Base-by-base conservation (phyloP, 2,329 filamentous ascomycete species). In the Diaporthe batatas region DNA sequence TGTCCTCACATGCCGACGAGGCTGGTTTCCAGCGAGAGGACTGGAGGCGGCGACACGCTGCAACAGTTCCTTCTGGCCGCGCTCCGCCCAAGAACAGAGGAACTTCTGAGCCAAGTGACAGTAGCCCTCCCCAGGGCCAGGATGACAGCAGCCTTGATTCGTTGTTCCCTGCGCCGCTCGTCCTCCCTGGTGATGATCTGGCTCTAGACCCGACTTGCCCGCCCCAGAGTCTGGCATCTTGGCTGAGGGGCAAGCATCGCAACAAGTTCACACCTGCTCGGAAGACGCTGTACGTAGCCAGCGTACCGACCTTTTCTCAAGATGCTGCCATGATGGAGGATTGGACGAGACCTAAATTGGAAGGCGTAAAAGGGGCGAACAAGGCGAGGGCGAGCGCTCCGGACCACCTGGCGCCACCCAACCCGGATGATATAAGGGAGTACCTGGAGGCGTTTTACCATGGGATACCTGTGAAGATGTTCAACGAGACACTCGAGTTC, bases 111-210 rank as follows among this genome's bases (percentile, higher is more conserved):
- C 62, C 62, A 51, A 65, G 44, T 51, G 62, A 29, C 7, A 12
- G 16, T 11, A 32, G 47, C 10, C 21, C 68, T 34, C 5, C 76
- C 11, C 55, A 75, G 1, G 72, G n/a, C 14, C 62, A 76, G 3
- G 69, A 75, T 2, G 72, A 77, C 6, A 72, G 67, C 57, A 73
- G 73, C 11, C 75, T 81, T 25, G 69, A 72, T 0, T 76, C 73
- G 42, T 80, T 82, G 0, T 93, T 91, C 74, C 91, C 90, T 0
- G 88, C 83, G 0, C 90, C 91, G 0, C 78, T 93, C 7, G 82
- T 91, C 0, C 80, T 93, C 0, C 91, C 91, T 0, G 84, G 82
- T 2, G 91, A 92, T 77, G 88, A 89, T 25, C 82, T 93, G 1
- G 85, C 86, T 0, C 79, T 84, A 44, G 86, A 92, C 51, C 86